Conservation (phyloP, 2,329 filamentous ascomycete genomes). For the Bipolaris bicolor region DNA sequence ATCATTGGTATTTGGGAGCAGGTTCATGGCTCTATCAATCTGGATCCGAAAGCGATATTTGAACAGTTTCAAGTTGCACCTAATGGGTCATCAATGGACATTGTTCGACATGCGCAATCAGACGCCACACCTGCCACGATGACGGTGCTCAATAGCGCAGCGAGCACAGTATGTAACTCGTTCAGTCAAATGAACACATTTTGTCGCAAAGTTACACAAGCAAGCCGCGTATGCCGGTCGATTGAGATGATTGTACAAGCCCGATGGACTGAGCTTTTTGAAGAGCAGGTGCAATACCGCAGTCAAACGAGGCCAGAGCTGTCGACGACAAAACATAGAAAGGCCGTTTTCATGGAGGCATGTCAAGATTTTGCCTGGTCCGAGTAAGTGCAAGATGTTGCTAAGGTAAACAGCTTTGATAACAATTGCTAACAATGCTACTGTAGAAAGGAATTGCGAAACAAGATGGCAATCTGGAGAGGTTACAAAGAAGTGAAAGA, state of each 20-base stretch:
- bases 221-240: conserved; percentile 61
- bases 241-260: conserved; percentile 66
- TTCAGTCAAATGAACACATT: conserved; percentile 54
- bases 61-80: conserved; percentile 40
- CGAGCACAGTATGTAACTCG: conserved; percentile 21
- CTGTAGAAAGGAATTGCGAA: conserved; percentile 59
- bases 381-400: conserved; percentile 39
- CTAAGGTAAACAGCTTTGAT: background rate
- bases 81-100: conserved; percentile 16
- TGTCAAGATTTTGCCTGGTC: conserved; percentile 62
- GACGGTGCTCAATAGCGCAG: conserved; percentile 19
- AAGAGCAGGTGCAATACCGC: conserved; percentile 56
- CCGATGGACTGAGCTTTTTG: conserved; percentile 63
- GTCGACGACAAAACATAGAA: conserved; percentile 58
- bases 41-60: conserved; percentile 49
- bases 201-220: conserved; percentile 54
- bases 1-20: conserved; percentile 59
- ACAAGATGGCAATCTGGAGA: conserved; percentile 61
- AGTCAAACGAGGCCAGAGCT: conserved; percentile 49
- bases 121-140: conserved; percentile 14
- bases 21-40: conserved; percentile 51
- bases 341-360: conserved; percentile 60
- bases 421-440: background rate
- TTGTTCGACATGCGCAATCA: conserved; percentile 17
- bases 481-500: conserved; percentile 66